Conservation (phyloP, 1,139 yeast genomes). For the Lodderomyces metapsilosis region DNA sequence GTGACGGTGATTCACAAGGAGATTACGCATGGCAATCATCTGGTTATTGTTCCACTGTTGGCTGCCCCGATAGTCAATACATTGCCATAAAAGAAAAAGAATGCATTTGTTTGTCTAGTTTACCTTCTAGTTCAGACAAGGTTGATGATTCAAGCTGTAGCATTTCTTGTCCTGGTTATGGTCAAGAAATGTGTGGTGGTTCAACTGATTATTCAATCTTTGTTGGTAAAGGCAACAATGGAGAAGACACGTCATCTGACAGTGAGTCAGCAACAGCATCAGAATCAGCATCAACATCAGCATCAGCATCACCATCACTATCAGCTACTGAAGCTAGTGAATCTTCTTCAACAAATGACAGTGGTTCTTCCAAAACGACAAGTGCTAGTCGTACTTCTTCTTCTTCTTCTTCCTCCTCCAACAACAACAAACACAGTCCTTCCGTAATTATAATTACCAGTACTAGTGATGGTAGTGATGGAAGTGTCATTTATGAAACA, state of each 20-base stretch:
- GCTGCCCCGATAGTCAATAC: slow-evolving; percentile 51
- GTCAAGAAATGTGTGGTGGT: slow-evolving; percentile 58
- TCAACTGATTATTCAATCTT: slow-evolving; percentile 37
- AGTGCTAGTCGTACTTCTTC: slow-evolving; percentile 1
- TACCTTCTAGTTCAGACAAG: slow-evolving; percentile 43
- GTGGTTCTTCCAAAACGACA: slow-evolving; percentile 6
- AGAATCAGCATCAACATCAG: not conserved
- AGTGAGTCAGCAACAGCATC: not conserved
- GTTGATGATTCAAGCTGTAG: slow-evolving; percentile 34
- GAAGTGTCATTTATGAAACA: slow-evolving; percentile 10
- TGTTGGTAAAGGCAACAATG: slow-evolving; percentile 18
- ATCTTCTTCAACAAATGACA: slow-evolving; percentile 21
- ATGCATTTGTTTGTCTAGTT: slow-evolving; percentile 64
- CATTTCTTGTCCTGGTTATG: slow-evolving; percentile 52
- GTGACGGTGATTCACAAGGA: slow-evolving; percentile 34
- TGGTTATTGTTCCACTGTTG: slow-evolving; percentile 38
- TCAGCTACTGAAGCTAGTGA: slow-evolving; percentile 8
- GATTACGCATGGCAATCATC: slow-evolving; percentile 49
- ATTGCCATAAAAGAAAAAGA: slow-evolving; percentile 59
- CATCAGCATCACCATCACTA: slow-evolving; percentile 2
- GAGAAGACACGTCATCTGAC: slow-evolving; percentile 2
- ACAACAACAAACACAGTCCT: not conserved
- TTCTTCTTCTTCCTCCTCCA: too few species aligned
- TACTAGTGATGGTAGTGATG: slow-evolving; percentile 13
- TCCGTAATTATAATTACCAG: slow-evolving; percentile 3